These are phyloP conservation scores for Crataegus laevigata DNA, from an alignment of 306 rosid species.

Conservation along the genomic window DNA sequence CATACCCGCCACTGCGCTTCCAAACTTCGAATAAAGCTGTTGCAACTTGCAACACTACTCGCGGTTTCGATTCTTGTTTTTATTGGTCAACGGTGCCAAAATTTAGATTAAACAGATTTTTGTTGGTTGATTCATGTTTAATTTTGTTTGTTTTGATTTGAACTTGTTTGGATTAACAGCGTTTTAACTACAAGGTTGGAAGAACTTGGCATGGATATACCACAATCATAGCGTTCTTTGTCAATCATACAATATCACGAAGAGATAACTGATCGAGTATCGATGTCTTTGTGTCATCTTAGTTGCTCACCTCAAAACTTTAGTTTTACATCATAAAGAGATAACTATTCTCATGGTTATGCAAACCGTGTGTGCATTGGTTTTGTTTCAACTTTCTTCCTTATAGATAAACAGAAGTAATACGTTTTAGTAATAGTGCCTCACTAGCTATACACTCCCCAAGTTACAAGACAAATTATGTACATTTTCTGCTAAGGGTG, in stretches of 20 bases:
- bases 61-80: neutral
- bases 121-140: neutral
- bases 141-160: neutral
- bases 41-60: neutral
- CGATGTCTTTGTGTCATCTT: no score
- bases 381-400: no score
- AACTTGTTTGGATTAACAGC: neutral
- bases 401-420: neutral
- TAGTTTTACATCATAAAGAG: no score
- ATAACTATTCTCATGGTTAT: no score
- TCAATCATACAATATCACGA: no score
- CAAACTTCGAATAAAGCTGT: neutral
- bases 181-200: neutral
- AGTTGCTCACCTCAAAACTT: no score
- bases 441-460: neutral
- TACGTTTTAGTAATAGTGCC: neutral
- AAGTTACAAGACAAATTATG: neutral
- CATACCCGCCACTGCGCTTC: neutral
- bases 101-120: neutral
- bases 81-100: neutral
- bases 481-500: neutral
- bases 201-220: no score
- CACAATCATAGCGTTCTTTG: neutral
- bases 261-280: no score
- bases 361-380: no score